Base-by-base conservation (phyloP, 2,329 filamentous ascomycete genomes). In the Aureobasidium melanogenum region DNA sequence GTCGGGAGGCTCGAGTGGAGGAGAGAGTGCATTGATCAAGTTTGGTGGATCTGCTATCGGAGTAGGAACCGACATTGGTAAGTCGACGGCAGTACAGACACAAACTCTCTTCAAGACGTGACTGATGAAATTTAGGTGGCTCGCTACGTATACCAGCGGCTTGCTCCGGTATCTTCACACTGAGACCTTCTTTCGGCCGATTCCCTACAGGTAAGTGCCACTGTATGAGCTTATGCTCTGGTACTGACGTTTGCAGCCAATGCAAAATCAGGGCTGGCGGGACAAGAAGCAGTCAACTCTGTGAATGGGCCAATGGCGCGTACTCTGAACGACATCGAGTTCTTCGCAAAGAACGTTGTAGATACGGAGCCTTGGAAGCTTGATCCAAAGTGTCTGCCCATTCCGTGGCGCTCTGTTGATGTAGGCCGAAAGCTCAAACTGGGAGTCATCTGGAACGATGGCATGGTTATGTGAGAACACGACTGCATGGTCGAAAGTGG, bases 1-100 rank as follows among this genome's bases (percentile, higher is more conserved):
- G 0, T 80, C 81, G 24, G 87, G 87, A 12, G 87, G 87, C 10
- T 85, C 81, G 39, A 86, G 84, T 0, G 87, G 87, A 2, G 87
- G 87, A 47, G 87, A 89, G 68, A 80, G 81, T 6, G 85, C 86
- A 0, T 76, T 89, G 2, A 78, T 89, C 38, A 74, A 76, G 0
- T 79, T 88, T 62, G 72, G 73, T 10, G 87, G 86, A 17, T 84
- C 81, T 63, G 77, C 80, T 0, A 64, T 87, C 0, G 87, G 87
- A 10, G 76, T 87, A 0, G 85, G 84, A 1, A 84, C 84, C 0
- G 85, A 88, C 64, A 87, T 88, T 59, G 50, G 59, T 61, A 28
- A 43, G 48, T 54, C 4, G 38, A 46, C 3, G 14, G 39, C 14
- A 14, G 6, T 15, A 17, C 14, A 17, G 15, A 32, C n/a, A 12